Evolutionary conservation across 768 basidiomycete species (phyloP), one percentile per base, ranked within the genome.

Genomic region (Suillus plorans): DNA sequence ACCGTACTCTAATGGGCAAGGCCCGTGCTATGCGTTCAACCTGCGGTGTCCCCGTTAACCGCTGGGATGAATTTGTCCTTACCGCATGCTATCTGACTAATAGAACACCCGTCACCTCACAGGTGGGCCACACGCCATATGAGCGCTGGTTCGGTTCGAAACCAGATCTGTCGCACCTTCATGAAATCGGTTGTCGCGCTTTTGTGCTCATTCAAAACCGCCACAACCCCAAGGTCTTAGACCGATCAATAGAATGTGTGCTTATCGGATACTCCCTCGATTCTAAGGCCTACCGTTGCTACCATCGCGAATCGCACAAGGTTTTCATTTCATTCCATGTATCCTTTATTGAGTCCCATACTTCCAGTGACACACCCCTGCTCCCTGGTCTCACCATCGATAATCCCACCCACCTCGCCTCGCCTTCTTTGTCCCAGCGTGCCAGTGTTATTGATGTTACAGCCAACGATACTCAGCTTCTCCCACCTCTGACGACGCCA

Each of bases 11-110:
- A 3, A 69, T 80, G 61, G 70, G 68, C 14, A 72, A 76, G 47
- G 73, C 71, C 4, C 64, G 68, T 1, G 65, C 77, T 0, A 79
- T 80, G 76, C 68, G 68, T 0, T 63, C 73, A 25, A 71, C 71
- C 16, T 66, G 69, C 16, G 65, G 69, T 0, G 61, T 68, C 3
- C 79, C 77, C 0, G 56, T 67, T 12, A 70, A 72, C 53, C 64
- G 72, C 0, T 80, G 79, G 79, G 72, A 76, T 31, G 74, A 80
- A 50, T 74, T 79, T 31, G 73, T 76, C 42, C 50, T 76, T 0
- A 77, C 77, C 3, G 71, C 77, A 0, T 52, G 61, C 1, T 72
- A 78, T 45, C 61, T 79, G 8, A 12, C 60, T 2, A 73, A 66
- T 5, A 70, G 73, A 42, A 67, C 65, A 22, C 73, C 74, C 0